phyloP scores from a whole-genome alignment of 2,329 filamentous ascomycete genomes.

The Fonsecaea nubica region DNA sequence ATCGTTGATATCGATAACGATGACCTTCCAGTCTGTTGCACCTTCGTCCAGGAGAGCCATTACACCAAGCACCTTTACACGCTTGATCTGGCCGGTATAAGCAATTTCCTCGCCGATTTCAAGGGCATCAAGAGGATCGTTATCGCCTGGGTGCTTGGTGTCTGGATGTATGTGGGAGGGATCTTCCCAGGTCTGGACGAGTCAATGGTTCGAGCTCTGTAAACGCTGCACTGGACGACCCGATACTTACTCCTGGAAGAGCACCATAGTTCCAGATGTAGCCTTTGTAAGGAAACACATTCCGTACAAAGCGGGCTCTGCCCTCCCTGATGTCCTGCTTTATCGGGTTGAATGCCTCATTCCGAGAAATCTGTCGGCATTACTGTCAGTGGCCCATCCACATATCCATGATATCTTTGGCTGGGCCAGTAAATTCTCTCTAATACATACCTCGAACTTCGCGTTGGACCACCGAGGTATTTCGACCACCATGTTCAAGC shows the following conservation, averaged over 20 bases:
- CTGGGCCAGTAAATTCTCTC: conserved; percentile 8
- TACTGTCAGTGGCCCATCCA: conserved; percentile 5
- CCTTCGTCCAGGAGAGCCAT: conserved; percentile 99
- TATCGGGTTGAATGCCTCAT: conserved; percentile 96
- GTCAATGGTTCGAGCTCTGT: neutral
- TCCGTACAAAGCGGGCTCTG: conserved; percentile 98
- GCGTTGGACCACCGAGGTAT: conserved; percentile 99
- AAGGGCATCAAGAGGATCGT: conserved; percentile 98
- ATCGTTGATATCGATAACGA: conserved; percentile 94
- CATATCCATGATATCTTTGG: neutral
- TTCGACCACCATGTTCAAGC: conserved; percentile 99
- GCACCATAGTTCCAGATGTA: conserved; percentile 99
- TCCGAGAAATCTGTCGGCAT: conserved; percentile 84
- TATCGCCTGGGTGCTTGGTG: conserved; percentile 99
- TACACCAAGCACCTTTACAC: conserved; percentile 99
- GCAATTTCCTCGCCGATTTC: conserved; percentile 98
- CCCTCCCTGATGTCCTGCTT: conserved; percentile 99
- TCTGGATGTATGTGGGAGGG: conserved; percentile 94
- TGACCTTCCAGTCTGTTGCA: conserved; percentile 99
- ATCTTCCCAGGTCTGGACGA: conserved; percentile 62
- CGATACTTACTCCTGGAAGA: conserved; percentile 84
- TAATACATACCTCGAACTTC: conserved; percentile 86
- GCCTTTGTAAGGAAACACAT: conserved; percentile 99
- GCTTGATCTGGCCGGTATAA: conserved; percentile 95
- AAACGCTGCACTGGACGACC: neutral